Evolutionary conservation across 2,329 filamentous ascomycete species (phyloP).

Genomic region (Exophiala spinifera): DNA sequence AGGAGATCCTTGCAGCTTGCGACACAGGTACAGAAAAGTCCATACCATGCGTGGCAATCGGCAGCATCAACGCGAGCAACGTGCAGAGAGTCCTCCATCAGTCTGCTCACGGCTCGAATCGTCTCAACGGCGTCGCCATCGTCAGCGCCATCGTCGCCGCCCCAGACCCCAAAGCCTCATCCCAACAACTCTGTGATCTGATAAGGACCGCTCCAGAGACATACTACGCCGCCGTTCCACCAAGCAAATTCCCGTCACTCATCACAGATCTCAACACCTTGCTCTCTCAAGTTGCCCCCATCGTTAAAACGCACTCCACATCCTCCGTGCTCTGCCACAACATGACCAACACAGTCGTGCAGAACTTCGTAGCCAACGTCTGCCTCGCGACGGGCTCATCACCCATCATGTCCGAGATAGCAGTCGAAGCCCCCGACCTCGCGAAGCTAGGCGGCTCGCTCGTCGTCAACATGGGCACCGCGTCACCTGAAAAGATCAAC

Average conservation of each 20-base stretch:
- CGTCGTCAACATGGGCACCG: conserved; percentile 92
- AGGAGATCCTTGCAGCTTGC: conserved; percentile 63
- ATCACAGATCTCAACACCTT: conserved; percentile 28
- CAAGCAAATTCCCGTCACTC: conserved; percentile 28
- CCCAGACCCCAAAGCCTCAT: conserved; percentile 61
- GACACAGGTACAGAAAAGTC: conserved; percentile 39
- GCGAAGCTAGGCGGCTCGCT: conserved; percentile 71
- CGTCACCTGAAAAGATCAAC: conserved; percentile 68
- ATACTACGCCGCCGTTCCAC: conserved; percentile 31
- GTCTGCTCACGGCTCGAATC: conserved; percentile 42
- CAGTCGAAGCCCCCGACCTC: conserved; percentile 77
- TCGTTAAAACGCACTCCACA: conserved; percentile 61
- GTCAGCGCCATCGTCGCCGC: conserved; percentile 85
- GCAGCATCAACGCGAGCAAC: conserved; percentile 78
- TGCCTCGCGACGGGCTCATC: conserved; percentile 76
- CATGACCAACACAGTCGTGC: conserved; percentile 95
- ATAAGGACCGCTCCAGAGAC: conserved; percentile 44
- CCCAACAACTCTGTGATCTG: conserved; percentile 57
- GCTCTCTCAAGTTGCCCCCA: conserved; percentile 38
- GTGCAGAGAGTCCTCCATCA: conserved; percentile 71
- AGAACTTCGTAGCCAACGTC: conserved; percentile 91
- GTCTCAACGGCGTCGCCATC: conserved; percentile 76
- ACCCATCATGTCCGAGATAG: conserved; percentile 91
- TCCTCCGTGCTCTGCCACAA: conserved; percentile 80
- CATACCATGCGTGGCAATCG: conserved; percentile 75